Evolutionary conservation across 2,329 filamentous ascomycete species (phyloP).

Genomic region (Colletotrichum lentis): DNA sequence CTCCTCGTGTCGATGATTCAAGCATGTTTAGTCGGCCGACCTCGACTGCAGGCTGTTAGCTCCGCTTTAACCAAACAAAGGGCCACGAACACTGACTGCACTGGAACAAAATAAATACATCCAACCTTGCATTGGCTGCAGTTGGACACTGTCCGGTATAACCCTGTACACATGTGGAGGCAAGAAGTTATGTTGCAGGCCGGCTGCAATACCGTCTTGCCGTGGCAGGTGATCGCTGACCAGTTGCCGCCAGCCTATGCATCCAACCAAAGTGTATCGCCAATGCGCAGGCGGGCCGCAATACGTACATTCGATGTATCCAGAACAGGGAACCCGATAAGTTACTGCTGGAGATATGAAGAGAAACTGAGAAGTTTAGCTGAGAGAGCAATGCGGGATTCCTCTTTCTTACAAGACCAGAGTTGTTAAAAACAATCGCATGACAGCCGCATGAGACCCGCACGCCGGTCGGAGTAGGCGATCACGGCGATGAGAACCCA

Average conservation of each 20-base stretch:
- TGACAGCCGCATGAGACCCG: conserved; percentile 34
- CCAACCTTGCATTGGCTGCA: background rate
- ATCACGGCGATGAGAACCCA: conserved; percentile 26
- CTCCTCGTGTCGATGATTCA: conserved; percentile 3
- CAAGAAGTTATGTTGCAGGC: conserved; percentile 17
- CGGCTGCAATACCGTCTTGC: conserved; percentile 18
- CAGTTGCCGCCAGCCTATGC: conserved; percentile 12
- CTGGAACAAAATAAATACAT: background rate
- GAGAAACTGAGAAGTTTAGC: no score
- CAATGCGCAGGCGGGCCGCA: conserved; percentile 13
- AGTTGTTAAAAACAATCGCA: conserved; percentile 29
- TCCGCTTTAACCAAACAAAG: conserved; percentile 6
- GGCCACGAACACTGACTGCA: background rate
- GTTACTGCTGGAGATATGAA: no score
- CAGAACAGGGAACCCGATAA: conserved; percentile 1
- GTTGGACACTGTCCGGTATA: background rate
- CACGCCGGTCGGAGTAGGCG: conserved; percentile 20
- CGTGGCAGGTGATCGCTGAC: conserved; percentile 25
- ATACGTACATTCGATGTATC: conserved; percentile 7
- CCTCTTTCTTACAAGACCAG: conserved; percentile 23
- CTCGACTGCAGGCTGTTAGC: background rate
- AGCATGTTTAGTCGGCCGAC: conserved; percentile 15
- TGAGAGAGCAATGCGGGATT: conserved; percentile 22
- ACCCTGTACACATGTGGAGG: background rate
- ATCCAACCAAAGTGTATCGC: conserved; percentile 27